Percentiles rank a stretch among this genome's conserved stretches.
Conservation (phyloP, 2,329 filamentous ascomycete genomes). For the Aspergillus tubingensis region DNA sequence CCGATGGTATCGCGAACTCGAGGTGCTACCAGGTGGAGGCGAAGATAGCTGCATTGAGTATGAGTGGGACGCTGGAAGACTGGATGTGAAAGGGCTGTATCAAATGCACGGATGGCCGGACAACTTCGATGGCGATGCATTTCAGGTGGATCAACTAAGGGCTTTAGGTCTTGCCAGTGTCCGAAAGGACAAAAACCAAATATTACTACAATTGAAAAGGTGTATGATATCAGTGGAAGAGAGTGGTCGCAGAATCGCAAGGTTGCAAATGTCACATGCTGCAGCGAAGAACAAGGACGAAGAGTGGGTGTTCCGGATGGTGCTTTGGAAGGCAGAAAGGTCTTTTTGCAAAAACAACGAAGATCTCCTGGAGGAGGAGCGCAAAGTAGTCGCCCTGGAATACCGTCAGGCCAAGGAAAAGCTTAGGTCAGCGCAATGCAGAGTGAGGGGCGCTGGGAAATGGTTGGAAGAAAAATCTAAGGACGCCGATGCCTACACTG, state of each 20-base stretch:
- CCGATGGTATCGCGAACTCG: constrained; percentile 15
- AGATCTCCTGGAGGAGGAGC: neutral
- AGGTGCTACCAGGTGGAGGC: constrained; percentile 15
- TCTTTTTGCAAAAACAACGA: neutral
- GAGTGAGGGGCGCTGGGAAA: neutral
- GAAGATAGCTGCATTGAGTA: neutral
- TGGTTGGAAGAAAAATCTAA: neutral
- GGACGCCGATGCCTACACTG: no score
- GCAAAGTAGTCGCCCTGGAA: no score
- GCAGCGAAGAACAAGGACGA: neutral
- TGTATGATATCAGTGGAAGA: neutral
- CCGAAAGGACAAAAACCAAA: neutral
- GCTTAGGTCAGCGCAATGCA: neutral
- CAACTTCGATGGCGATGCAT: constrained; percentile 20
- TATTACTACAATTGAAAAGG: neutral
- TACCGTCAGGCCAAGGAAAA: no score
- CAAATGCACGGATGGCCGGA: constrained; percentile 21
- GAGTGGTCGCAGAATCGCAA: neutral
- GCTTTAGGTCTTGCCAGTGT: neutral
- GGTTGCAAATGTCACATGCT: neutral
- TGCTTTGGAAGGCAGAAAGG: neutral
- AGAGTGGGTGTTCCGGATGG: neutral
- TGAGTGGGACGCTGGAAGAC: neutral
- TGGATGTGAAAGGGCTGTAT: constrained; percentile 10
- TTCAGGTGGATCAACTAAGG: constrained; percentile 16